Evolutionary conservation across 2,329 filamentous ascomycete species (phyloP).

Genomic region (Chaetomium strumarium): DNA sequence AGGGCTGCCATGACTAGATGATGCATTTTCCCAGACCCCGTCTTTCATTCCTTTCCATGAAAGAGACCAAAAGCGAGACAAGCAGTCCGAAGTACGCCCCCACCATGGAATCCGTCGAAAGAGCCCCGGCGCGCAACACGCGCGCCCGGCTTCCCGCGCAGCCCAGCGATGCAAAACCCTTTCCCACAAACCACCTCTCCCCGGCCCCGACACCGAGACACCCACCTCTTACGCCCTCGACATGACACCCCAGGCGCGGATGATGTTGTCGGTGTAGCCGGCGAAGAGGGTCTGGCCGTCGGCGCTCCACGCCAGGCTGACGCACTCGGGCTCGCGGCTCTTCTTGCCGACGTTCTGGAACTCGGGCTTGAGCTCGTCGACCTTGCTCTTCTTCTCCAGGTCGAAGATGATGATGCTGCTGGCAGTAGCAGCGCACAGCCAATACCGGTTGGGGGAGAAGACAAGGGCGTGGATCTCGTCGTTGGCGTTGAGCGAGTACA

Average conservation of each 20-base stretch:
- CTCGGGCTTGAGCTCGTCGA: slow-evolving; percentile 99
- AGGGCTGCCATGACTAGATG: slow-evolving; percentile 18
- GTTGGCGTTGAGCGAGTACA: slow-evolving; percentile 98
- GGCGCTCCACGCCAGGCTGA: slow-evolving; percentile 94
- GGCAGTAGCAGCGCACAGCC: slow-evolving; percentile 97
- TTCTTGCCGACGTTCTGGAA: slow-evolving; percentile 96
- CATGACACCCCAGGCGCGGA: slow-evolving; percentile 97
- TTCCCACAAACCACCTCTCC: slow-evolving; percentile 12
- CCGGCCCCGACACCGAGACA: slow-evolving; percentile 17
- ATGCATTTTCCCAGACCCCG: slow-evolving; percentile 26
- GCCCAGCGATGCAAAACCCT: slow-evolving; percentile 23
- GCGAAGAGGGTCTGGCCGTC: slow-evolving; percentile 99
- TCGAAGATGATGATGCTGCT: slow-evolving; percentile 99
- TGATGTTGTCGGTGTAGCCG: slow-evolving; percentile 99
- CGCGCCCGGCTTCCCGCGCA: slow-evolving; percentile 17
- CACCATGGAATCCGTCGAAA: slow-evolving; percentile 30
- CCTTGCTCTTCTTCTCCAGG: slow-evolving; percentile 99
- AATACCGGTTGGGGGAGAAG: slow-evolving; percentile 99
- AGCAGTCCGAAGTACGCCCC: slow-evolving; percentile 32
- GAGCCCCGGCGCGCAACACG: slow-evolving; percentile 19
- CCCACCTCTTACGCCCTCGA: slow-evolving; percentile 64
- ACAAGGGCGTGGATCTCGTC: slow-evolving; percentile 99
- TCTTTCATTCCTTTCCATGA: slow-evolving; percentile 26
- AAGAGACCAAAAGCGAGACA: slow-evolving; percentile 32
- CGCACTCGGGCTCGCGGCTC: slow-evolving; percentile 97